phyloP scores from a whole-genome alignment of 352 stramenopile genomes.

The Blastocystis sp. region DNA sequence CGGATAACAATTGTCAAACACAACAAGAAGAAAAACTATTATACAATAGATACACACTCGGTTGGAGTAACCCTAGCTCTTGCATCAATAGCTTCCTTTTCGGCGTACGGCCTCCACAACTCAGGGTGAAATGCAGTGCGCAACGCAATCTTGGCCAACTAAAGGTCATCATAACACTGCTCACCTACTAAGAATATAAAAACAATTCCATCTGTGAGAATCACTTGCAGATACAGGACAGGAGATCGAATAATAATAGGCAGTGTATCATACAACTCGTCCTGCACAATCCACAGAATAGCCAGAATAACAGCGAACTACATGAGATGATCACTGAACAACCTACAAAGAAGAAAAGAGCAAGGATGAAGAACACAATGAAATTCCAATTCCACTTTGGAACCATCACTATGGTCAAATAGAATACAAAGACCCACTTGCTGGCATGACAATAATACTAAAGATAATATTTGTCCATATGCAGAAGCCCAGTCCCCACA shows the following conservation, averaged over 20 bases:
- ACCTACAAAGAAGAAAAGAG: conserved; percentile 7
- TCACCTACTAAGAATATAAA: not conserved
- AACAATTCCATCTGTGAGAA: conserved; percentile 21
- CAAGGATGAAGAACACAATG: not conserved
- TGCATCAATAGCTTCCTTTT: conserved; percentile 11
- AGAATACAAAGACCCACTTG: not conserved
- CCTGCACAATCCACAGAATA: conserved; percentile 35
- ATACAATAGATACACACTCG: not conserved
- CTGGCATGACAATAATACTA: conserved; percentile 49
- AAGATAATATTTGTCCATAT: conserved; percentile 54
- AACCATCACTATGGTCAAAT: conserved; percentile 10
- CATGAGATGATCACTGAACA: not conserved
- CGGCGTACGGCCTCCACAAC: conserved; percentile 15
- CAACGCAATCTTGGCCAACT: conserved; percentile 31
- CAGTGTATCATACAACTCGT: conserved; percentile 57
- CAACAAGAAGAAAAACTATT: not conserved
- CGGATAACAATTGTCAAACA: not conserved
- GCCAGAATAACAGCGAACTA: conserved; percentile 50
- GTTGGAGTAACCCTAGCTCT: not conserved
- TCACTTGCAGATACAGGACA: conserved; percentile 39
- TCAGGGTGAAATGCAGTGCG: not conserved
- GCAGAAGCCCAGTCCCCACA: conserved; percentile 42
- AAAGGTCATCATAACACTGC: not conserved
- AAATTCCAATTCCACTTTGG: conserved; percentile 42
- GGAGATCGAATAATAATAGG: conserved; percentile 55